Evolutionary conservation across 106 monocot species (phyloP).

Genomic region (Hemerocallis citrina): DNA sequence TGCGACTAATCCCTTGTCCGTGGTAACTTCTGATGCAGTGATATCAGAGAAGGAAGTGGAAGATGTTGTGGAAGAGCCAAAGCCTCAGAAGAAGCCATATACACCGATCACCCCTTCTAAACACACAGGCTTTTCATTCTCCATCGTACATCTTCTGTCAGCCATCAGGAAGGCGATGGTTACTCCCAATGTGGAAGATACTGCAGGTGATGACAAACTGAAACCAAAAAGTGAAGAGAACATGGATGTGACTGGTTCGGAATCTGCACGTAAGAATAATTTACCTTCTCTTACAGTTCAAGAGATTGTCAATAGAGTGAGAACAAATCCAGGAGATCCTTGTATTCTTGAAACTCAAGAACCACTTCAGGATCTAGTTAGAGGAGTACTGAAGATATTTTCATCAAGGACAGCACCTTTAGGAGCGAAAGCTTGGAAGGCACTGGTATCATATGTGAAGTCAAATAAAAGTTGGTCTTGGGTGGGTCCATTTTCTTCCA

Average conservation of each 20-base stretch:
- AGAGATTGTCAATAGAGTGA: constrained; percentile 67
- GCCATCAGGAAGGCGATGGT: constrained; percentile 76
- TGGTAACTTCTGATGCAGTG: constrained; percentile 7
- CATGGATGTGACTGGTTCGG: constrained; percentile 17
- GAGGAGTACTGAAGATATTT: constrained; percentile 86
- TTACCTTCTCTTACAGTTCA: constrained; percentile 74
- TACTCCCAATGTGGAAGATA: constrained; percentile 39
- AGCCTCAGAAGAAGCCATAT: constrained; percentile 50
- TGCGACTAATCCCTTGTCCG: constrained; percentile 13
- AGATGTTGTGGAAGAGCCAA: constrained; percentile 15
- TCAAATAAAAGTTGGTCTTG: constrained; percentile 79
- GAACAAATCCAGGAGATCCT: constrained; percentile 84
- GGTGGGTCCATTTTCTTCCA: constrained; percentile 51
- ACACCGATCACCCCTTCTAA: constrained; percentile 77
- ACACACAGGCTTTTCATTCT: constrained; percentile 93
- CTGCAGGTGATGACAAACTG: constrained; percentile 4
- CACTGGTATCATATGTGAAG: constrained; percentile 65
- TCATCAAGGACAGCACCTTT: constrained; percentile 90
- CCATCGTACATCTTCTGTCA: constrained; percentile 87
- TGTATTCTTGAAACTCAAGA: constrained; percentile 92
- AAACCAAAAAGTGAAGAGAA: constrained; percentile 19
- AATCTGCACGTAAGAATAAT: constrained; percentile 13
- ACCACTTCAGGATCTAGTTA: constrained; percentile 85
- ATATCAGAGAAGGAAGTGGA: constrained; percentile 18
- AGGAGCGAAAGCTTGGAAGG: constrained; percentile 91